Evolutionary conservation across 148 eudicot species (phyloP), one percentile per base, ranked within the genome.

Genomic region (Chenopodium album): DNA sequence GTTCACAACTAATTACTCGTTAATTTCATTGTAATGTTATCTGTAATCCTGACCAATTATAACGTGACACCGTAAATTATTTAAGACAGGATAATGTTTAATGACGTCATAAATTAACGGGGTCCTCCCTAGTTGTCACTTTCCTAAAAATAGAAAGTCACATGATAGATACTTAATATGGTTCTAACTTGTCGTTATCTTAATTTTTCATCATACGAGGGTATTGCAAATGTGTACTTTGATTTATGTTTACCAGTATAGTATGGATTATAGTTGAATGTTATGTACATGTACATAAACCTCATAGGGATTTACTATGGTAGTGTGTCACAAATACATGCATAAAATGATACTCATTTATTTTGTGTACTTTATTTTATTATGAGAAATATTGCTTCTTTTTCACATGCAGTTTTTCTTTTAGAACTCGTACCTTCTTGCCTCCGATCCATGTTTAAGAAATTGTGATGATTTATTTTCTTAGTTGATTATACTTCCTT

Each of bases 11-110:
- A 4, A 63, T 63, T 48, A 48, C 52, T 9, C 0, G 52, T 54
- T 54, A 2, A n/a, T 13, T 69, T 69, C 17, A 22, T 32, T 8
- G 2, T 41, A 41, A 68, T 4, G 4, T 72, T 72, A 46, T 46
- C 56, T 72, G 17, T 72, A 72, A 73, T 26, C 37, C 10, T 7
- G 76, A 74, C 76, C 37, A 74, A 74, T 74, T 12, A 50, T 50
- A 46, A 50, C 5, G 6, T 11, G 17, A 26, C 34, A 26, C 26
- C 56, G 14, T 2, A 12, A 41, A 41, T 41, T 41, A 41, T 41
- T 41, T 6, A 41, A 41, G 8, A 41, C 44, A 41, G 44, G 44
- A 41, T 41, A 41, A 41, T 41, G 44, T 7, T 41, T 41, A 41
- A 41, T 41, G 44, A 41, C 44, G 44, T 41, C 44, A 41, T 41